These are phyloP conservation scores for Helicostylum pulchrum DNA, from an alignment of 192 early-diverging fungal species.

Conservation along the genomic window DNA sequence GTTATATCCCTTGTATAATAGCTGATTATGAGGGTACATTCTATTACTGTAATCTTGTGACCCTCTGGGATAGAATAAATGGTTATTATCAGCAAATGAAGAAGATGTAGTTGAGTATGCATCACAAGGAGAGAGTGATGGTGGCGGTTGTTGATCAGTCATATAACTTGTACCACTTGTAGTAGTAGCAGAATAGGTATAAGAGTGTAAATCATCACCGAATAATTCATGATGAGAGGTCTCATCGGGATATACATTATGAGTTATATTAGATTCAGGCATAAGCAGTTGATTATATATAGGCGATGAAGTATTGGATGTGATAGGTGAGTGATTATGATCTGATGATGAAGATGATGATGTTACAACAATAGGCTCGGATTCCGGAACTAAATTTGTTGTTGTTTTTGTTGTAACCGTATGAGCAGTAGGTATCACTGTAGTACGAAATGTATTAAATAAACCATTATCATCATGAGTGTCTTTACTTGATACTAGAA, in stretches of 20 bases:
- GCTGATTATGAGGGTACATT: constrained; percentile 3
- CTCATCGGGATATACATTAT: constrained; percentile 12
- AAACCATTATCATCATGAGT: neutral
- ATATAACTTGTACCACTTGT: neutral
- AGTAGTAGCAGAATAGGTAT: neutral
- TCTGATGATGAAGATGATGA: constrained; percentile 1
- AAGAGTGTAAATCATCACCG: constrained; percentile 1
- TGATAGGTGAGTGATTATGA: neutral
- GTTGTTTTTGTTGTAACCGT: neutral
- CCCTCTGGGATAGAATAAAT: neutral
- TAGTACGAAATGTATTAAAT: neutral
- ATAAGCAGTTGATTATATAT: constrained; percentile 1
- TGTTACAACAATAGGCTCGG: neutral
- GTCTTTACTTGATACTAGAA: neutral
- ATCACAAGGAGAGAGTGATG: constrained; percentile 17
- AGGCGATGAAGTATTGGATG: constrained; percentile 1
- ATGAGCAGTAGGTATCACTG: neutral
- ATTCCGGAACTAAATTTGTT: neutral
- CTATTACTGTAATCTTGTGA: constrained; percentile 15
- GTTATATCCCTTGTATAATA: no score
- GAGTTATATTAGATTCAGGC: neutral
- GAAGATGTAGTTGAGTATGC: constrained; percentile 9
- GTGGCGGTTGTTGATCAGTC: constrained; percentile 1
- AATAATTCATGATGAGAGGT: neutral
- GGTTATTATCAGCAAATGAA: constrained; percentile 6